Conservation (phyloP, 495 filamentous ascomycete genomes). For the Oidiodendron maius region DNA sequence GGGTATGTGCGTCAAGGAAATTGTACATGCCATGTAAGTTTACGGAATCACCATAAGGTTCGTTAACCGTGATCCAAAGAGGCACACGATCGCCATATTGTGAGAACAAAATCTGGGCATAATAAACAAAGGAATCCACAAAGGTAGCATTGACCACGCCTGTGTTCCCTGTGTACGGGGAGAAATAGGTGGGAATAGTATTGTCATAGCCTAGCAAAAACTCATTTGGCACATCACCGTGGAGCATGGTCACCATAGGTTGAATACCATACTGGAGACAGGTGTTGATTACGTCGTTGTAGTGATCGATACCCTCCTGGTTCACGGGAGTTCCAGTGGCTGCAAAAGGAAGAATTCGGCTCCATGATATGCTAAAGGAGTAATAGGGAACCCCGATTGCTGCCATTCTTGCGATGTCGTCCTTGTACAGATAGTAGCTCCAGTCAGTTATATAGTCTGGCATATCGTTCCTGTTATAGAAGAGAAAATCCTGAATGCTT, state of each 20-base stretch:
- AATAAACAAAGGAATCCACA: conserved; percentile 23
- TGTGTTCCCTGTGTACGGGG: not conserved
- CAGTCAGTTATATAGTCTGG: not conserved
- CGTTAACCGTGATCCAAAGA: conserved; percentile 42
- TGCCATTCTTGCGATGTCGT: conserved; percentile 42
- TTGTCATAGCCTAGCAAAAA: conserved; percentile 33
- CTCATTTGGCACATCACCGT: conserved; percentile 39
- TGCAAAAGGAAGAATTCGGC: conserved; percentile 38
- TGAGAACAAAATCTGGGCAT: conserved; percentile 35
- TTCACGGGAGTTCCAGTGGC: conserved; percentile 38
- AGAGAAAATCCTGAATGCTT: conserved; percentile 31
- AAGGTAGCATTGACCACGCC: not conserved
- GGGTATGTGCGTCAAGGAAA: conserved; percentile 34
- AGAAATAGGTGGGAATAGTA: conserved; percentile 11
- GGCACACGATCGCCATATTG: conserved; percentile 38
- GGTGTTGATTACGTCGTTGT: conserved; percentile 39
- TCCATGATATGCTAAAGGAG: conserved; percentile 40
- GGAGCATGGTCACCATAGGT: conserved; percentile 37
- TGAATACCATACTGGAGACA: conserved; percentile 34
- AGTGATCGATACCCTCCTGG: conserved; percentile 36
- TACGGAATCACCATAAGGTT: conserved; percentile 30
- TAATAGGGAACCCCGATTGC: conserved; percentile 44
- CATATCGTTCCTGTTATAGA: conserved; percentile 34
- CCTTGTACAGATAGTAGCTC: conserved; percentile 46
- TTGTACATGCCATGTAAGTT: conserved; percentile 26